Evolutionary conservation across 2,329 filamentous ascomycete species (phyloP).

Genomic region (Tolypocladium cylindrosporum): DNA sequence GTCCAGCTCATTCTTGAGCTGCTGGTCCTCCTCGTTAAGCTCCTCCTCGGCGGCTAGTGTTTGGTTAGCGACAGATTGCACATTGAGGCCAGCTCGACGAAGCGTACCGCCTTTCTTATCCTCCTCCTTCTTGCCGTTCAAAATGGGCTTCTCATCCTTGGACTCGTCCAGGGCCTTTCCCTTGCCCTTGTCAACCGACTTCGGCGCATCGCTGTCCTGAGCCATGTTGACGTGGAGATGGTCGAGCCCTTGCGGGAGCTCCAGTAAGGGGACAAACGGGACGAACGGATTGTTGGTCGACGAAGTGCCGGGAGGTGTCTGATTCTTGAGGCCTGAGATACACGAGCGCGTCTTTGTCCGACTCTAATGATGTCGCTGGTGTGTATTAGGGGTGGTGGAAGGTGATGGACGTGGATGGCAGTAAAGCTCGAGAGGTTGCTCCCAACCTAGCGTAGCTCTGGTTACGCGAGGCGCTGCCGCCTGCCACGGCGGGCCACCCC

Average conservation of each 20-base stretch:
- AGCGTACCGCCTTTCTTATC: conserved; percentile 44
- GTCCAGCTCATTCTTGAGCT: conserved; percentile 94
- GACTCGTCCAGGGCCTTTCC: conserved; percentile 72
- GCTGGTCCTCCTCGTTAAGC: conserved; percentile 94
- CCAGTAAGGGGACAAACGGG: conserved; percentile 6
- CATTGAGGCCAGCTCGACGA: conserved; percentile 4
- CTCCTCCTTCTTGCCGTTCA: conserved; percentile 71
- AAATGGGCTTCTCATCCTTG: conserved; percentile 58
- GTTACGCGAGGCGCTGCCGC: conserved; percentile 37
- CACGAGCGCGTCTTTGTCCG: background rate
- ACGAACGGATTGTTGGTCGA: background rate
- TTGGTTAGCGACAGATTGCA: conserved; percentile 11
- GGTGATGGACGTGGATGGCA: conserved; percentile 24
- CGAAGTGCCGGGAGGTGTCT: background rate
- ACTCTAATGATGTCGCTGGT: background rate
- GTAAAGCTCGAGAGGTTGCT: conserved; percentile 20
- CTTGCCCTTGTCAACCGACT: conserved; percentile 88
- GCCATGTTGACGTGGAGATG: conserved; percentile 57
- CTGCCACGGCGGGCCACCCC: conserved; percentile 16
- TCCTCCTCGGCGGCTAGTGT: conserved; percentile 55
- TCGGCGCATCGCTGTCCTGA: conserved; percentile 81
- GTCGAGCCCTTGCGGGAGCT: conserved; percentile 17
- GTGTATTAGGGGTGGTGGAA: conserved; percentile 18
- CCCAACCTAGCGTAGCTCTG: conserved; percentile 18
- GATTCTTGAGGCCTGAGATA: background rate